Evolutionary conservation across 768 basidiomycete genomes (phyloP), one percentile per base, ranked within the genome.

Genomic region (Suillus weaverae): DNA sequence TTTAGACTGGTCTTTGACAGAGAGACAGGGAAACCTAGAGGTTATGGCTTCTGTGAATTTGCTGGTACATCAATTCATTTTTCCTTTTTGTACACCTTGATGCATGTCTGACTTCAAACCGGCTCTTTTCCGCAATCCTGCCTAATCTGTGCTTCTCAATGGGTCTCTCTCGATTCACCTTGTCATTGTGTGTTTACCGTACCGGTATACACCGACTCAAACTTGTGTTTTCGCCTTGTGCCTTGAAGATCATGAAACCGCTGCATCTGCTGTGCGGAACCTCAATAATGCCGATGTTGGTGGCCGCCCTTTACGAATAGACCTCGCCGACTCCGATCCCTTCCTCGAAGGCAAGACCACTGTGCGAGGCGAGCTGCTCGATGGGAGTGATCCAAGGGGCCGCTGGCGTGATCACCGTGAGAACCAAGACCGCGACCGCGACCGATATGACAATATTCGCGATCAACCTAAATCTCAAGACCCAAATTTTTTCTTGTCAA

Each of bases 41-140:
- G 95, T 35, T 97, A 95, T 76, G 95, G 94, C 26, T 94, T 94
- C 73, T 94, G 93, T 81, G 93, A 95, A 85, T 95, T 93, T 71
- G 86, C 90, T 69, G 94, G 92, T 94, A 85, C 80, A 83, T 82
- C 77, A 73, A 76, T 73, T 78, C 65, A 72, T 72, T 62, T 65
- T 68, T 62, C 67, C 62, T 68, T 67, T 63, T 68, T 68, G 67
- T 53, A 68, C 57, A 26, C 69, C 57, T 70, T 68, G 69, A 70
- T 67, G 48, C 41, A 56, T 68, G 71, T 79, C 78, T 84, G 78
- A 82, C 81, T 71, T 59, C 74, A 65, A 77, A 75, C 66, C 70
- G 70, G 64, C 64, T 67, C 64, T 64, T 70, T 56, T 59, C 66
- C 22, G 39, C 62, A 66, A 69, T 44, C 57, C 33, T 33, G 54